Evolutionary conservation across 2,329 filamentous ascomycete species (phyloP).

Genomic region (Phialocephala sp.): DNA sequence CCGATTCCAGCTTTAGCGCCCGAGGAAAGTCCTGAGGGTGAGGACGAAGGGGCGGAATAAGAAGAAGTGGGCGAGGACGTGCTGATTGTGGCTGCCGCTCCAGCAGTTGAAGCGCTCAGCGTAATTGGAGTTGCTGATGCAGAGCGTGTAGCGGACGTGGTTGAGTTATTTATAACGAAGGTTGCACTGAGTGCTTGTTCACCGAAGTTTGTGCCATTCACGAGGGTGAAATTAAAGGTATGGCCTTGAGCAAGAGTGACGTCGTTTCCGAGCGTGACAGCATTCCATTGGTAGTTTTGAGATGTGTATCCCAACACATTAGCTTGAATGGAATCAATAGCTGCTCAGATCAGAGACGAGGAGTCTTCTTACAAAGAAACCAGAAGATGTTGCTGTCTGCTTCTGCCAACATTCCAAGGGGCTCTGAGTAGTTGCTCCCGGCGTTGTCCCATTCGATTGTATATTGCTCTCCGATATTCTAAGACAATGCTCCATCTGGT

Average conservation of each 20-base stretch:
- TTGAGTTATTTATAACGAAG: constrained; percentile 7
- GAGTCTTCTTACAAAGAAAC: constrained; percentile 13
- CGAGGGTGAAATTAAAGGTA: constrained; percentile 17
- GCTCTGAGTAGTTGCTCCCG: neutral
- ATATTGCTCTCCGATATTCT: neutral
- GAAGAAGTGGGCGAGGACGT: constrained; percentile 1
- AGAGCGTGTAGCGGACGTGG: neutral
- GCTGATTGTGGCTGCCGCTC: too few relatives aligned
- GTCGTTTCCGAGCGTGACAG: constrained; percentile 12
- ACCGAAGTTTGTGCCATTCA: constrained; percentile 21
- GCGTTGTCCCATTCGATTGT: neutral
- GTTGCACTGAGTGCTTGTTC: neutral
- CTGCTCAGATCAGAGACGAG: neutral
- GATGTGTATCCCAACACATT: constrained; percentile 8
- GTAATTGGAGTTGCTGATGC: constrained; percentile 3
- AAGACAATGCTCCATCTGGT: neutral
- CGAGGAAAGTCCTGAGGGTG: neutral
- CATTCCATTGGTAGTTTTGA: neutral
- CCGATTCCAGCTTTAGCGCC: neutral
- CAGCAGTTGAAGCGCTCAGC: neutral
- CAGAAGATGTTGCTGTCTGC: constrained; percentile 18
- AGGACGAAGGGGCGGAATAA: too few relatives aligned
- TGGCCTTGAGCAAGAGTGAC: constrained; percentile 17
- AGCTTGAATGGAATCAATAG: neutral
- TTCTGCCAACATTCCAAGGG: neutral